Percentiles rank a stretch among this genome's conserved stretches.
These are phyloP conservation scores for Naganishia vishniacii DNA, from an alignment of 768 basidiomycete species.

Conservation along the genomic window DNA sequence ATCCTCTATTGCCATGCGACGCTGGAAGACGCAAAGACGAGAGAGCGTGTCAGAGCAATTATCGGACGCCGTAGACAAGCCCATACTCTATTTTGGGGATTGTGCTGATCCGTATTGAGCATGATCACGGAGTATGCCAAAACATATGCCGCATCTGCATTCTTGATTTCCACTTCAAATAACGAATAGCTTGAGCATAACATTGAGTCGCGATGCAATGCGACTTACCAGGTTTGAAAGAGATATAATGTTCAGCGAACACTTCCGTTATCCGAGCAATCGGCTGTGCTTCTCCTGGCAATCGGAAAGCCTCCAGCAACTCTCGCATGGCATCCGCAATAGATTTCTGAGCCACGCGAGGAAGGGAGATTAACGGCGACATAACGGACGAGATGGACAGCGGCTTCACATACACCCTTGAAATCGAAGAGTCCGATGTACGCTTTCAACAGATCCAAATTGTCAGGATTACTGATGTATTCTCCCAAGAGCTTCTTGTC, in stretches of 20 bases:
- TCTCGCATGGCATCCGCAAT: slow-evolving; percentile 95
- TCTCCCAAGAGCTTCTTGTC: slow-evolving; percentile 94
- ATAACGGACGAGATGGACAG: not conserved
- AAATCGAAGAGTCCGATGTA: slow-evolving; percentile 89
- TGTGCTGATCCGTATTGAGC: slow-evolving; percentile 96
- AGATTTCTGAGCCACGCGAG: slow-evolving; percentile 67
- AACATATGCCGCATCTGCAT: slow-evolving; percentile 87
- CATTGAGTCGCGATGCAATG: too few species aligned
- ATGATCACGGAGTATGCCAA: slow-evolving; percentile 92
- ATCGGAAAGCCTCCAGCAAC: slow-evolving; percentile 81
- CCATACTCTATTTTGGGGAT: slow-evolving; percentile 70
- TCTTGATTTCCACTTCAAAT: slow-evolving; percentile 75
- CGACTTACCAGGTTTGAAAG: slow-evolving; percentile 62
- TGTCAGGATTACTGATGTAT: slow-evolving; percentile 82
- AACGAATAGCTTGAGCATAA: not conserved
- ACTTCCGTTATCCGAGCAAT: slow-evolving; percentile 89
- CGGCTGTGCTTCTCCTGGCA: slow-evolving; percentile 93
- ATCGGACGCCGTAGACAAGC: slow-evolving; percentile 52
- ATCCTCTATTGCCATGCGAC: slow-evolving; percentile 93
- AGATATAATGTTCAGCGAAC: slow-evolving; percentile 86
- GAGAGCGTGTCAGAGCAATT: not conserved
- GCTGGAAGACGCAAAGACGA: not conserved
- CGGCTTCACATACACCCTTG: slow-evolving; percentile 53
- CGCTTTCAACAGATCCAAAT: slow-evolving; percentile 72
- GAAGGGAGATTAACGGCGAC: not conserved